Base-by-base conservation (phyloP, 2,329 filamentous ascomycete species). In the Ascochyta fabae region DNA sequence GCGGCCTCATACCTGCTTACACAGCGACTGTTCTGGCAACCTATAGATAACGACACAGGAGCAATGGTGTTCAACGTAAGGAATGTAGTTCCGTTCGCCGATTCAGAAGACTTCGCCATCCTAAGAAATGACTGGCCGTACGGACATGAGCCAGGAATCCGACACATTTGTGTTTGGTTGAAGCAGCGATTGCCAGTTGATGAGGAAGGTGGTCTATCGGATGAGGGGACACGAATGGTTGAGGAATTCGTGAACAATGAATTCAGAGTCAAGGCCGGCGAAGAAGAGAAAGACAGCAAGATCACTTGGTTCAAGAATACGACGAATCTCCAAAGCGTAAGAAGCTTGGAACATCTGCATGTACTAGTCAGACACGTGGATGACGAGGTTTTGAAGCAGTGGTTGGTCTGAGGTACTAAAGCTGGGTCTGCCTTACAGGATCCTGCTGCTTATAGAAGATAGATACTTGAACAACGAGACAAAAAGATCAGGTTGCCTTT, bases 341-440 rank as follows among this genome's bases (percentile, higher is more conserved):
- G 84, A 49, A 50, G 86, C 83, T 75, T 92, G 89, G 72, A 92
- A 89, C 6, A 87, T 86, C 51, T 89, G 84, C 72, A 96, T 91
- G 43, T 95, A 85, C 23, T 88, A 86, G 59, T 86, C 83, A 56
- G 88, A 86, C 40, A 92, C 83, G 62, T 90, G 86, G 68, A 89
- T 85, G 65, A 93, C 16, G 80, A 64, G 22, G 58, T 71, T 2
- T 47, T 73, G 59, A 50, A 56, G 36, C 38, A 47, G n/a, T 56
- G 53, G 53, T 26, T 56, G 36, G 42, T 50, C 9, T 56, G 31
- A 45, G 13, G 13, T 6, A 23, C 34, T 35, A 38, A 2, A 15
- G 19, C 31, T 41, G 29, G 40, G 22, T 36, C n/a, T 23, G 12
- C 15, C 7, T 10, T 31, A 31, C 29, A 31, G 3, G 12, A 31